Percentiles rank a stretch among this genome's conserved stretches.
These are phyloP conservation scores for Coemansia sp. DNA, from an alignment of 192 early-diverging fungal genomes.

Conservation along the genomic window DNA sequence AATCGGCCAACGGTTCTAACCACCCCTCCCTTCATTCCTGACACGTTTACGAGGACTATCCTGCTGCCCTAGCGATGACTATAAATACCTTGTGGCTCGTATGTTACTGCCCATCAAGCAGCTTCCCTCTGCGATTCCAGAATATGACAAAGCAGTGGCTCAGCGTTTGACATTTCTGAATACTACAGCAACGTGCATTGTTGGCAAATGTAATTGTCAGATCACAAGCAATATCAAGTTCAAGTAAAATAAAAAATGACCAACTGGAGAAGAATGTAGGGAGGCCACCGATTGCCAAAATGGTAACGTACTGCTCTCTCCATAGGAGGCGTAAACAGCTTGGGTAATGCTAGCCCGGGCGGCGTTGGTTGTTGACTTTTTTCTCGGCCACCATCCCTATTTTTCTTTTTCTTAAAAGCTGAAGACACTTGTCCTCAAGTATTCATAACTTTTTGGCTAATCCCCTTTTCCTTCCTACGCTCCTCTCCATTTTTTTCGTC, in stretches of 20 bases:
- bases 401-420: neutral
- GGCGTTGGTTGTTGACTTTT: conserved; percentile 8
- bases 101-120: neutral
- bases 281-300: neutral
- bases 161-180: neutral
- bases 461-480: neutral
- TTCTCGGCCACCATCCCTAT: neutral
- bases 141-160: neutral
- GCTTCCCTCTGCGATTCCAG: neutral
- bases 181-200: neutral
- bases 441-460: neutral
- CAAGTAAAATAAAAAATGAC: neutral
- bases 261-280: conserved; percentile 4
- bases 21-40: conserved; percentile 3
- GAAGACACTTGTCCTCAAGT: neutral
- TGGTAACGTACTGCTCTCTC: neutral
- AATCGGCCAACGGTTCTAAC: conserved; percentile 1
- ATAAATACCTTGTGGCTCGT: neutral
- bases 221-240: neutral
- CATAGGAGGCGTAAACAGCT: neutral
- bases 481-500: neutral
- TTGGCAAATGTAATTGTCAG: neutral
- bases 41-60: neutral
- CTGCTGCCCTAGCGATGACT: neutral
- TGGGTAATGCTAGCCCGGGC: neutral